Conservation (phyloP, 208 protist genomes). For the Angomonas deanei region DNA sequence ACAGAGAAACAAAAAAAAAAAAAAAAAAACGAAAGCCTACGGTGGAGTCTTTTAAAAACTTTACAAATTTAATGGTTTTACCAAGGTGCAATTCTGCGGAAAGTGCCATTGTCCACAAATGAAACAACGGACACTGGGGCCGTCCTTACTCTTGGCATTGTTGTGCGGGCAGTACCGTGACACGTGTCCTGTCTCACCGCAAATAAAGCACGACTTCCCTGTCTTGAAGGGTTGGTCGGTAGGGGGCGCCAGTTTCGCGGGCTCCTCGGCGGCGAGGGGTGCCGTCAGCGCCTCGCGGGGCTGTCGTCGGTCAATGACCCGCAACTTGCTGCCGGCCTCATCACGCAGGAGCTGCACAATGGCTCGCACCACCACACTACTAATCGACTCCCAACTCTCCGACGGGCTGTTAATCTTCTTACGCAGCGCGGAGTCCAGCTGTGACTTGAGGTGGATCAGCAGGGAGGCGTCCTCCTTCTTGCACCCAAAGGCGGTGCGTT, state of each 20-base stretch:
- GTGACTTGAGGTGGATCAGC: conserved; percentile 77
- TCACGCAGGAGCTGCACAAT: conserved; percentile 81
- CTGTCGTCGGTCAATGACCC: conserved; percentile 64
- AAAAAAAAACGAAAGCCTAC: background rate
- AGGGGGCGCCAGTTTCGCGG: background rate
- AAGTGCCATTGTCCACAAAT: conserved; percentile 88
- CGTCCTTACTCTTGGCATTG: conserved; percentile 34
- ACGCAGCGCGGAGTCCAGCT: conserved; percentile 79
- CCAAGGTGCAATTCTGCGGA: conserved; percentile 65
- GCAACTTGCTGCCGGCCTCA: conserved; percentile 37
- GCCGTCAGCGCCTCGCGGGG: conserved; percentile 51
- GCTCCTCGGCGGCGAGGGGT: conserved; percentile 18
- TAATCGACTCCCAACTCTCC: conserved; percentile 74
- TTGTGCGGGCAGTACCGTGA: conserved; percentile 73
- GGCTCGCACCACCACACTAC: conserved; percentile 72
- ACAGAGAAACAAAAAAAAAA: conserved; percentile 1
- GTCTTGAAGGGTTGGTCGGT: conserved; percentile 54
- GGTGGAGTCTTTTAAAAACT: background rate
- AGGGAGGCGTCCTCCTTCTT: conserved; percentile 72
- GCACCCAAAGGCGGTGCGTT: conserved; percentile 71
- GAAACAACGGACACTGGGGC: conserved; percentile 73
- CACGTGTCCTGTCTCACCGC: conserved; percentile 71
- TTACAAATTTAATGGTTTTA: conserved; percentile 13
- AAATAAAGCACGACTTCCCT: conserved; percentile 68
- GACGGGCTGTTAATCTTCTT: conserved; percentile 85